Evolutionary conservation across 208 protist species (phyloP).

Genomic region (Leptomonas seymouri): DNA sequence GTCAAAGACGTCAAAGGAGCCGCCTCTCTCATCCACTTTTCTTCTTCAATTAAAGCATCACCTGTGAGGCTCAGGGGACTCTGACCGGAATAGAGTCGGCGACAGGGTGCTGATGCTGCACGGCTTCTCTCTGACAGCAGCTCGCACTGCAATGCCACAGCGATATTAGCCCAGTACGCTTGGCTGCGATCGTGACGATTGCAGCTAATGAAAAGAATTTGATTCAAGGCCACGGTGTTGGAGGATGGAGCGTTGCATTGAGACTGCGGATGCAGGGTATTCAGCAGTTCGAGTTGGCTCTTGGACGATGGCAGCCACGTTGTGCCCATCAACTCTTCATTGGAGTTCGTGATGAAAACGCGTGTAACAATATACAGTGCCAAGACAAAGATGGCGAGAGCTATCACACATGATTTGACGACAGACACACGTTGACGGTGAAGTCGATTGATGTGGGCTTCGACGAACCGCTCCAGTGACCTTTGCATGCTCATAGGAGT

Average conservation of each 20-base stretch:
- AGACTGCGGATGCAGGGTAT: conserved; percentile 3
- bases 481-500: neutral
- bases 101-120: conserved; percentile 26
- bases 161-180: conserved; percentile 69
- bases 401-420: neutral
- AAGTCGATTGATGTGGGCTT: neutral
- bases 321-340: neutral
- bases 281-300: conserved; percentile 9
- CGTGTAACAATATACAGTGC: conserved; percentile 7
- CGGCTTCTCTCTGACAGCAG: conserved; percentile 22
- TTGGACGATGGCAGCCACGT: conserved; percentile 10
- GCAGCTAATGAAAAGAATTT: conserved; percentile 80
- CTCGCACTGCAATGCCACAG: conserved; percentile 47
- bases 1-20: conserved; percentile 6
- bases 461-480: neutral
- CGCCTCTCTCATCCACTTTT: conserved; percentile 2
- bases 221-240: conserved; percentile 28
- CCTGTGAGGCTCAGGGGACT: conserved; percentile 22
- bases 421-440: neutral
- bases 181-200: conserved; percentile 73
- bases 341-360: neutral
- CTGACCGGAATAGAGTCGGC: conserved; percentile 33
- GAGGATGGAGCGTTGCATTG: conserved; percentile 18
- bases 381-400: conserved; percentile 8
- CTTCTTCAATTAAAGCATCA: conserved; percentile 3